phyloP scores from a whole-genome alignment of 1,284 basidiomycete species.

The Peniophora sp. region DNA sequence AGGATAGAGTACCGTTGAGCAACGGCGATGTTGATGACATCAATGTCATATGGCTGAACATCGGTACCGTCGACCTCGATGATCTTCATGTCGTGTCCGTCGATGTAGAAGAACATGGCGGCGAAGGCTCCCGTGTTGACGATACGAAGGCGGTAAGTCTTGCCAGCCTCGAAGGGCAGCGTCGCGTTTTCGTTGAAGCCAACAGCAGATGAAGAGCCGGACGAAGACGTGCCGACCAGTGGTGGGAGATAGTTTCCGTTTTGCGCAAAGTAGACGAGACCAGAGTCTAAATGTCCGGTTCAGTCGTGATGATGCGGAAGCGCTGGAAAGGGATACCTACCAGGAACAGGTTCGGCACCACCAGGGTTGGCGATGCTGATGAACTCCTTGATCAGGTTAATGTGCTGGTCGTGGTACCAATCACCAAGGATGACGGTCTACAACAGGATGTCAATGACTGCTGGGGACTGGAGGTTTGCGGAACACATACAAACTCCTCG shows the following conservation, averaged over 20 bases:
- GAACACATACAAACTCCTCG: slow-evolving; percentile 87
- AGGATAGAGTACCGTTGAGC: slow-evolving; percentile 94
- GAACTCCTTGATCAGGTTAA: slow-evolving; percentile 60
- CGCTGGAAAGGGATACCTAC: background rate
- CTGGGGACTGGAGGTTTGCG: no score
- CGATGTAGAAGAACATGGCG: slow-evolving; percentile 83
- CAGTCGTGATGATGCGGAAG: no score
- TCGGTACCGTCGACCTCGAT: slow-evolving; percentile 92
- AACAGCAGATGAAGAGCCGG: slow-evolving; percentile 43
- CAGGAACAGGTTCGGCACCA: slow-evolving; percentile 78
- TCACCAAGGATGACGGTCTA: slow-evolving; percentile 66
- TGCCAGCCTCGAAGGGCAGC: slow-evolving; percentile 76
- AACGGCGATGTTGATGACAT: slow-evolving; percentile 67
- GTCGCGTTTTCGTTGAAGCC: slow-evolving; percentile 86
- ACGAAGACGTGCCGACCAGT: slow-evolving; percentile 37
- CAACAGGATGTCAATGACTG: no score
- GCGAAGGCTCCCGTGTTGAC: slow-evolving; percentile 73
- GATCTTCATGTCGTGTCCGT: slow-evolving; percentile 86
- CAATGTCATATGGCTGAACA: slow-evolving; percentile 61
- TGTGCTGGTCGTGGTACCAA: slow-evolving; percentile 69
- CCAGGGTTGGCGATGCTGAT: slow-evolving; percentile 71
- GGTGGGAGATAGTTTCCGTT: slow-evolving; percentile 65
- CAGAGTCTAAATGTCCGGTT: slow-evolving; percentile 51
- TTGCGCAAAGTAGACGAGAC: slow-evolving; percentile 79
- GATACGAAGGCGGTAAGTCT: slow-evolving; percentile 67